Evolutionary conservation across 306 rosid species (phyloP).

Genomic region (Purshia tridentata): DNA sequence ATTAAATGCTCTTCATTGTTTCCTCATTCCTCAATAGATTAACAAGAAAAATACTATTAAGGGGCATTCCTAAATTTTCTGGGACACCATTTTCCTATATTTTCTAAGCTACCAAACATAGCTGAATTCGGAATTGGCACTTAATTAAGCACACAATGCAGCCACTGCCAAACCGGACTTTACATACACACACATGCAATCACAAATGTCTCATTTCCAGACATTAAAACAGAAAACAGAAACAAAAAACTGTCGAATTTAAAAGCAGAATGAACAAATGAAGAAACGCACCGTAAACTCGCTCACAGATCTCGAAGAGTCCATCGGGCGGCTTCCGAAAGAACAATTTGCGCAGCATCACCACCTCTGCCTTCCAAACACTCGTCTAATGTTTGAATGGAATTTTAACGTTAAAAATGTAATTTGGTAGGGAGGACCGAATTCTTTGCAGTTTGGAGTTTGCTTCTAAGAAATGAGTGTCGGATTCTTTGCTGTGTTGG

Average conservation of each 20-base stretch:
- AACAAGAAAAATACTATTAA: too few relatives aligned
- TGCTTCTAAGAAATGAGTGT: not conserved
- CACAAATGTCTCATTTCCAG: not conserved
- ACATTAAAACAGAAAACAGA: slow-evolving; percentile 5
- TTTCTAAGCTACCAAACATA: slow-evolving; percentile 26
- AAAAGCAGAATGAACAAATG: not conserved
- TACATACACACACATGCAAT: not conserved
- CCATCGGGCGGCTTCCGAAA: slow-evolving; percentile 94
- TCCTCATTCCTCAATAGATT: too few relatives aligned
- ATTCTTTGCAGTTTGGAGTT: not conserved
- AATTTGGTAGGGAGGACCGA: not conserved
- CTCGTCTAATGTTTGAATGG: not conserved
- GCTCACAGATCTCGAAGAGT: slow-evolving; percentile 79
- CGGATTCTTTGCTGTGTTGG: not conserved
- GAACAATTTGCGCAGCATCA: slow-evolving; percentile 82
- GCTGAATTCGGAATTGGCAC: not conserved
- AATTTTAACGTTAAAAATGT: not conserved
- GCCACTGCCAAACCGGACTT: not conserved
- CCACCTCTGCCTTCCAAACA: slow-evolving; percentile 37
- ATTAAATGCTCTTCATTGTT: too few relatives aligned
- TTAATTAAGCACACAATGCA: not conserved
- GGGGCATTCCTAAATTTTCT: too few relatives aligned
- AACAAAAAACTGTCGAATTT: not conserved
- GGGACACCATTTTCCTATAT: slow-evolving; percentile 10
- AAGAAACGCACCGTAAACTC: slow-evolving; percentile 70